Evolutionary conservation across 2,329 filamentous ascomycete species (phyloP), one percentile per base, ranked within the genome.

Genomic region (Verticillium klebahnii): DNA sequence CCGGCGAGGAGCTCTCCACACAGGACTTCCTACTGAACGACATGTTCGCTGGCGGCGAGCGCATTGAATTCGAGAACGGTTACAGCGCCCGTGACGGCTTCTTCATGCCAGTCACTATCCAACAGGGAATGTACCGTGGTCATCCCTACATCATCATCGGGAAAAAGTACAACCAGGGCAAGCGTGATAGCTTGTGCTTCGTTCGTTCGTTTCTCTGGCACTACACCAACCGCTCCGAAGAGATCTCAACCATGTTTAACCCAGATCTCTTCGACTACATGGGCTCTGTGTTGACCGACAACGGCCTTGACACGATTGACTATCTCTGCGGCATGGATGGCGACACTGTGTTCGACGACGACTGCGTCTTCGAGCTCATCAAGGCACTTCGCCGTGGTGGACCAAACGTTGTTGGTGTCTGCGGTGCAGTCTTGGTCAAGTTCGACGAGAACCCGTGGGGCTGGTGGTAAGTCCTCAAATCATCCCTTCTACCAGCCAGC

Each of bases 141-240:
- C 64, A 80, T 0, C 79, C 80, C 0, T 82, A 78, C 61, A 70
- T 81, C 37, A 77, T 80, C 62, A 77, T 82, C 45, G 77, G 80
- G 54, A 82, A 82, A 67, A 72, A 75, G 17, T 75, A 80, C 67
- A 82, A 81, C 67, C 78, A 80, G 64, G 80, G 79, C 31, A 82
- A 82, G 68, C 74, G 79, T 1, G 80, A 82, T 66, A 79, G 79
- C 56, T 68, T 82, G 54, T 81, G 80, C 64, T 75, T 82, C 17
- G 76, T 74, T 1, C 78, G 80, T 0, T 82, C 80, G 1, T 77
- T 82, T 55, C 67, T 82, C 5, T 78, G 79, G 65, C 78, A 82
- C 64, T 82, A 78, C 73, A 77, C 80, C 63, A 68, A 74, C 57
- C 77, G 79, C 5, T 73, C 74, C 1, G 71, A 74, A 40, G 74